Evolutionary conservation across 768 basidiomycete species (phyloP), one percentile per base, ranked within the genome.

Genomic region (Lentinus brumalis): DNA sequence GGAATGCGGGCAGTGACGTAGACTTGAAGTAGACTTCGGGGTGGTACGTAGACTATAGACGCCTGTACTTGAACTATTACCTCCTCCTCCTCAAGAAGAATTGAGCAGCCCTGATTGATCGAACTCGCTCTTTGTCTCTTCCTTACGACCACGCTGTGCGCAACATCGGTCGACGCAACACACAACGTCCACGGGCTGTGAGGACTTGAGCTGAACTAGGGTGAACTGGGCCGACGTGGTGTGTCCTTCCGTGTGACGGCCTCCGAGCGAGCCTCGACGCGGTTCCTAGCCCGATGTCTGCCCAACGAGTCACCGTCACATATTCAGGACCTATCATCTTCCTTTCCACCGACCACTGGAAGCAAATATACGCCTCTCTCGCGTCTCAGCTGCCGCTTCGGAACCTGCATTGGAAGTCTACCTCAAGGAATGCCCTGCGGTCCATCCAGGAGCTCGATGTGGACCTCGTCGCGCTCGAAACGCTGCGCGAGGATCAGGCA

Each of bases 391-490:
- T 92, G 6, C 97, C 97, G 0, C 78, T 99, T 55, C 86, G 89
- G 53, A 96, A 89, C n/a, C 83, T 98, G 30, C 93, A 98, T 74
- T 98, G 97, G 96, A 96, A 92, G 73, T 83, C 91, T 16, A 68
- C 83, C 4, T 83, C 86, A 2, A 80, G 88, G 46, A 81, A 88
- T 5, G 85, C 85, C 15, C 78, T 95, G 45, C 83, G 91, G 64
- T 97, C 94, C 0, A 93, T 99, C 53, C 94, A 95, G 70, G 88
- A 93, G 65, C 81, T 98, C n/a, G 81, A 88, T 62, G 83, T 97
- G 56, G 81, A 85, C 41, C 76, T 98, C 44, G 81, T 90, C 8
- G 75, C 86, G 6, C 78, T 92, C 44, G 88, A 89, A 63, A 80
- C 80, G 38, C 70, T 88, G 50, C 84, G 86, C 45, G 90, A 91